Conservation (phyloP, 1,284 basidiomycete genomes). For the Trichosporon sp. region DNA sequence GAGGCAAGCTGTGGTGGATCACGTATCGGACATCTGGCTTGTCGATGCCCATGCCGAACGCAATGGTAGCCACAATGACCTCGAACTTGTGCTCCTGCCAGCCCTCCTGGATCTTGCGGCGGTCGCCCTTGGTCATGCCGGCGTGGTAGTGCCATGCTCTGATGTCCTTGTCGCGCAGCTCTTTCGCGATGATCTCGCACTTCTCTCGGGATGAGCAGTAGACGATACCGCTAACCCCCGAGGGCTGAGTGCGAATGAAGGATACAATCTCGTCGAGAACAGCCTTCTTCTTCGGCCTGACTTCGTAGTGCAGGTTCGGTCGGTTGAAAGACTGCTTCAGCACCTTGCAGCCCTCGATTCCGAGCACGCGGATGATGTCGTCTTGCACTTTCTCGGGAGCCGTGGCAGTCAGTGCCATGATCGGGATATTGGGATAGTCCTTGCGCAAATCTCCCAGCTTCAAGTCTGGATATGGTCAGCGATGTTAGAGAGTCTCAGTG, state of each 20-base stretch:
- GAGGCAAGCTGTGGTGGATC: conserved; percentile 68
- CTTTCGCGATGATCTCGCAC: conserved; percentile 74
- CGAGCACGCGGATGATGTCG: conserved; percentile 71
- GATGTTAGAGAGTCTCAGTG: not conserved
- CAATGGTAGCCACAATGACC: conserved; percentile 91
- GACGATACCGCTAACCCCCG: conserved; percentile 71
- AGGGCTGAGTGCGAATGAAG: conserved; percentile 64
- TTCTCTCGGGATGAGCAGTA: conserved; percentile 70
- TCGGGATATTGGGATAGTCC: conserved; percentile 72
- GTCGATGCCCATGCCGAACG: conserved; percentile 98
- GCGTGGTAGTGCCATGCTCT: conserved; percentile 83
- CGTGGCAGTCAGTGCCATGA: conserved; percentile 95
- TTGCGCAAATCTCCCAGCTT: conserved; percentile 64
- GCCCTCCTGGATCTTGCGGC: conserved; percentile 60
- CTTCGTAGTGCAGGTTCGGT: conserved; percentile 77
- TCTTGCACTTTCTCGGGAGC: conserved; percentile 71
- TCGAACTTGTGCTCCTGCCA: conserved; percentile 73
- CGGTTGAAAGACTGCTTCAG: conserved; percentile 88
- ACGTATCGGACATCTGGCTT: conserved; percentile 70
- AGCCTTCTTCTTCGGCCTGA: conserved; percentile 60
- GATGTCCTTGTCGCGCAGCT: conserved; percentile 60
- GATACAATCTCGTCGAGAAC: conserved; percentile 63
- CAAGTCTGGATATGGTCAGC: conserved; percentile 50
- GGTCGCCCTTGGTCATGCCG: conserved; percentile 63
- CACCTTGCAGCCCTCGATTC: conserved; percentile 59